These are phyloP conservation scores for Podospora pseudoanserina DNA, from an alignment of 495 filamentous ascomycete species.

Conservation along the genomic window DNA sequence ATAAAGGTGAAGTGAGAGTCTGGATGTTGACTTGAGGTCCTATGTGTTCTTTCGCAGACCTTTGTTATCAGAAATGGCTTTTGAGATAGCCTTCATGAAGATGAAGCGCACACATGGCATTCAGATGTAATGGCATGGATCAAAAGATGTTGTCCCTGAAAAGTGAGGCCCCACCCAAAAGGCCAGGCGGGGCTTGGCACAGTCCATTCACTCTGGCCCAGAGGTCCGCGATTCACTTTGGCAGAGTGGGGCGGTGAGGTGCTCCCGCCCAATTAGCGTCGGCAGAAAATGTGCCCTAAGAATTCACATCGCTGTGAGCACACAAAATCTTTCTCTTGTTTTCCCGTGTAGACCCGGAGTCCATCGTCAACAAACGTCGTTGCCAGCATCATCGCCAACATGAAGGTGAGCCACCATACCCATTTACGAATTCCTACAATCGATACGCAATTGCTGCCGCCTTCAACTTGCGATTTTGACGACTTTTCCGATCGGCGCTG, in stretches of 20 bases:
- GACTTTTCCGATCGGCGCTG: constrained; percentile 18
- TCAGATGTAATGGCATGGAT: background rate
- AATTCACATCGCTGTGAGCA: constrained; percentile 23
- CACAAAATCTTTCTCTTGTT: constrained; percentile 36
- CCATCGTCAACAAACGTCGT: constrained; percentile 33
- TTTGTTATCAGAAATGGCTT: background rate
- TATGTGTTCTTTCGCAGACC: background rate
- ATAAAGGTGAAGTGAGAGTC: background rate
- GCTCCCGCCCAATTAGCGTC: constrained; percentile 23
- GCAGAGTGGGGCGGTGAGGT: background rate
- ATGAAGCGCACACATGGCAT: background rate
- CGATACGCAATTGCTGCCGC: background rate
- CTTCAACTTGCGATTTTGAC: background rate
- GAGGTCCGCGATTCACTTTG: background rate
- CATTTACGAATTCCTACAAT: background rate
- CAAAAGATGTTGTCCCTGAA: background rate
- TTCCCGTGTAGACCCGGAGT: constrained; percentile 26
- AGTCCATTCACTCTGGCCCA: background rate
- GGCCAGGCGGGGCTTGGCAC: constrained; percentile 2
- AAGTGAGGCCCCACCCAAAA: background rate
- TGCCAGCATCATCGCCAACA: constrained; percentile 37
- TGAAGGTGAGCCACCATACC: constrained; percentile 31
- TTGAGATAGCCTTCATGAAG: background rate
- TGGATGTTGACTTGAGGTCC: background rate
- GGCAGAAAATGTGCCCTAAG: constrained; percentile 32